phyloP scores from a whole-genome alignment of 2,329 filamentous ascomycete species.

The Raffaelea arxii region DNA sequence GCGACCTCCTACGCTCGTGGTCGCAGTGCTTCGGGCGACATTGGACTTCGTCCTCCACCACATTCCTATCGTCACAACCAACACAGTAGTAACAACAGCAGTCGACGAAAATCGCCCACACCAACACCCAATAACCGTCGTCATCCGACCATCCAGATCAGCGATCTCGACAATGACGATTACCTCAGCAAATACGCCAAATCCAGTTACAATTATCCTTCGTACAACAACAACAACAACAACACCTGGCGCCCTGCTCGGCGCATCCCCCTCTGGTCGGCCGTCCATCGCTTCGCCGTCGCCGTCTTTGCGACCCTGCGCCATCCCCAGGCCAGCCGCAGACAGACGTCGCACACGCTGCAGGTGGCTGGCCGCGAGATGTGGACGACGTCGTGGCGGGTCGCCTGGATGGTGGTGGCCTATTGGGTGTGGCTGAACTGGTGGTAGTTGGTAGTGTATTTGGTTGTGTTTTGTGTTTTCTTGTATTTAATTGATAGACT shows the following conservation, averaged over 20 bases:
- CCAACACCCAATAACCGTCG: no score
- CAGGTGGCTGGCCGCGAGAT: constrained; percentile 46
- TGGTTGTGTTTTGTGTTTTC: no score
- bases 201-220: no score
- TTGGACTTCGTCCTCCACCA: no score
- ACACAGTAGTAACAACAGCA: no score
- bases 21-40: no score
- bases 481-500: no score
- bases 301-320: constrained; percentile 20
- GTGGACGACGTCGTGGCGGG: constrained; percentile 48
- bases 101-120: no score
- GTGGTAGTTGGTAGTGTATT: no score
- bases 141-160: constrained; percentile 14
- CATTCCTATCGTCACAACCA: no score
- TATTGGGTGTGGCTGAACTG: constrained; percentile 61
- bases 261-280: not conserved
- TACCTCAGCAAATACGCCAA: no score
- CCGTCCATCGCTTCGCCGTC: not conserved
- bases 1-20: not conserved
- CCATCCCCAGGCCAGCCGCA: constrained; percentile 26
- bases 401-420: constrained; percentile 51
- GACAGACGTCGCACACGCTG: not conserved
- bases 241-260: constrained; percentile 2
- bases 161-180: constrained; percentile 1
- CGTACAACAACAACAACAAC: not conserved